phyloP scores from a whole-genome alignment of 176 grass and related monocot species.

The Avena eriantha region DNA sequence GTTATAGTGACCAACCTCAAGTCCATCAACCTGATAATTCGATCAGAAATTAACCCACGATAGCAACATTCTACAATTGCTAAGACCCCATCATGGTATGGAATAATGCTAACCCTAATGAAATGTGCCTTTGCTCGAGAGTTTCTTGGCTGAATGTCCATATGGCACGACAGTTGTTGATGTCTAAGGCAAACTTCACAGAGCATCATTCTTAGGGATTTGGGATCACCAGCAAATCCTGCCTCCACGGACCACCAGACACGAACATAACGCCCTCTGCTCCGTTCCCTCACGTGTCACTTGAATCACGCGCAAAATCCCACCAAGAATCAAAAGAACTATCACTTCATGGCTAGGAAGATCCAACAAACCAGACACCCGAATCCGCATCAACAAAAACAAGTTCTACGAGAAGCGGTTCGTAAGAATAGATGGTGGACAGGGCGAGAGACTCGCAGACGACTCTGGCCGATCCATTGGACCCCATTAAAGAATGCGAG shows the following conservation, averaged over 20 bases:
- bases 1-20: background rate
- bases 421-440: background rate
- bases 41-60: constrained; percentile 3
- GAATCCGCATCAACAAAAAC: background rate
- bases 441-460: constrained; percentile 31
- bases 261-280: background rate
- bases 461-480: constrained; percentile 39
- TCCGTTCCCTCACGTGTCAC: background rate
- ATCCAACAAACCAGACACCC: background rate
- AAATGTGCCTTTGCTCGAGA: background rate
- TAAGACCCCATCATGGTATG: background rate
- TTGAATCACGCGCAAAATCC: constrained; percentile 5
- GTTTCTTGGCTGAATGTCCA: constrained; percentile 10
- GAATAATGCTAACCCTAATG: background rate
- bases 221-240: background rate
- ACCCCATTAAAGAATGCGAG: background rate
- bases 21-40: background rate
- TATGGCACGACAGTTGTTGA: background rate
- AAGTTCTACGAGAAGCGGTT: background rate
- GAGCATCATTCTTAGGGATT: background rate
- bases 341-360: background rate
- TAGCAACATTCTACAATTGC: background rate
- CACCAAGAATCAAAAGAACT: background rate
- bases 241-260: background rate
- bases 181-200: background rate